Percentiles rank a stretch among this genome's conserved stretches.
These are phyloP conservation scores for Globisporangium cylindrosporum DNA, from an alignment of 352 stramenopile species.

Conservation along the genomic window DNA sequence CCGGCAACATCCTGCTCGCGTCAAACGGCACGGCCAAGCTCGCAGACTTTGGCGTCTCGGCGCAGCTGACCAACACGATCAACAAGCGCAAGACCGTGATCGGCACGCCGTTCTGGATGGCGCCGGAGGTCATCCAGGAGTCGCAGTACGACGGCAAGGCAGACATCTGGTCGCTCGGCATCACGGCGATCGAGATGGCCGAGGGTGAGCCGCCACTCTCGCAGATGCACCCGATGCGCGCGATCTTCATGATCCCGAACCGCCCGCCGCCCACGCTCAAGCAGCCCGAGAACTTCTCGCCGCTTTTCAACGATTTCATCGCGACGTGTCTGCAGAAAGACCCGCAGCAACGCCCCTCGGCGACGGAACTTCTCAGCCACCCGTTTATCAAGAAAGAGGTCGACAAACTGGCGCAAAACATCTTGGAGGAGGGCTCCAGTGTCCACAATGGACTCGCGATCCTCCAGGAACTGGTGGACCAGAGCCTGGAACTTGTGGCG, in stretches of 20 bases:
- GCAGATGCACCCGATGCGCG: constrained; percentile 86
- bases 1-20: constrained; percentile 81
- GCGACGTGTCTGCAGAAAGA: constrained; percentile 68
- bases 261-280: constrained; percentile 53
- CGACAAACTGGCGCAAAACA: constrained; percentile 35
- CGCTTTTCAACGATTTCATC: constrained; percentile 60
- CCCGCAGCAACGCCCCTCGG: constrained; percentile 38
- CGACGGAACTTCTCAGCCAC: constrained; percentile 50
- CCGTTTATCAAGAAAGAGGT: constrained; percentile 63
- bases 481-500: constrained; percentile 62
- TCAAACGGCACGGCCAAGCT: constrained; percentile 73
- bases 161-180: constrained; percentile 99
- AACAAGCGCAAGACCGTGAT: constrained; percentile 90
- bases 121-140: constrained; percentile 89
- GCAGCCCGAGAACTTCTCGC: constrained; percentile 37
- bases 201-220: constrained; percentile 82
- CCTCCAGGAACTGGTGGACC: constrained; percentile 68
- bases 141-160: constrained; percentile 90
- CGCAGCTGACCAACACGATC: constrained; percentile 87
- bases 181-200: constrained; percentile 96
- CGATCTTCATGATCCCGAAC: constrained; percentile 79
- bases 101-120: constrained; percentile 92
- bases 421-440: constrained; percentile 14
- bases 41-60: constrained; percentile 90
- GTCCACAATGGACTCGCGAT: constrained; percentile 36